A percentile compares a stretch with the other conserved stretches of the same genome.
Evolutionary conservation across 108 stramenopile species (phyloP).

Genomic region (Fistulifera solaris): DNA sequence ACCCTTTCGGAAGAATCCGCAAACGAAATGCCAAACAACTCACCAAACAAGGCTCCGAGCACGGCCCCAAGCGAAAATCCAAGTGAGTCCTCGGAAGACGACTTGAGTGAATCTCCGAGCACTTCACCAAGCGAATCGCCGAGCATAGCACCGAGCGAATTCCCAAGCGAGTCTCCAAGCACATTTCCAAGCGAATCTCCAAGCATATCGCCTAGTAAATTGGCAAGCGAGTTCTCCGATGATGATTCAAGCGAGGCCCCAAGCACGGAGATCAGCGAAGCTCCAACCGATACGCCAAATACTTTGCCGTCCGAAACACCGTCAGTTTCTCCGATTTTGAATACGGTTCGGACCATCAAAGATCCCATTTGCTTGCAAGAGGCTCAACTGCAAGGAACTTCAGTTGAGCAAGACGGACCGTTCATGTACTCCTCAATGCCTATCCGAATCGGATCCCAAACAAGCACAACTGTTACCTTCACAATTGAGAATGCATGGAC

Average conservation of each 20-base stretch:
- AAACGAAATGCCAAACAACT: neutral
- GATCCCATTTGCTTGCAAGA: too few species aligned
- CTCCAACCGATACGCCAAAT: neutral
- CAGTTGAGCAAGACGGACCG: too few species aligned
- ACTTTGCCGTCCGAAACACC: too few species aligned
- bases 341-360: too few species aligned
- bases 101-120: slow-evolving; percentile 2
- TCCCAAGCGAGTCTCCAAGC: neutral
- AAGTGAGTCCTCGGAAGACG: neutral
- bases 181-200: neutral
- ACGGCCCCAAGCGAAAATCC: neutral
- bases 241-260: neutral
- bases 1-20: too few species aligned
- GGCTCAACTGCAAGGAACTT: too few species aligned
- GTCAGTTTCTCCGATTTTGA: too few species aligned
- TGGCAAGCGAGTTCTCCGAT: neutral
- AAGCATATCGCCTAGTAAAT: neutral
- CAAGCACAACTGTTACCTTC: too few species aligned
- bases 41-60: neutral
- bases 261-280: neutral
- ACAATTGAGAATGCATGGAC: too few species aligned
- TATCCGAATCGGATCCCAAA: too few species aligned
- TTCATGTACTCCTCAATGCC: too few species aligned
- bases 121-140: slow-evolving; percentile 2
- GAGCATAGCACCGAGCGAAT: neutral